Percentiles rank a stretch among this genome's conserved stretches.
Evolutionary conservation across 129 eudicot species (phyloP).

Genomic region (Heracleum sosnowskyi): DNA sequence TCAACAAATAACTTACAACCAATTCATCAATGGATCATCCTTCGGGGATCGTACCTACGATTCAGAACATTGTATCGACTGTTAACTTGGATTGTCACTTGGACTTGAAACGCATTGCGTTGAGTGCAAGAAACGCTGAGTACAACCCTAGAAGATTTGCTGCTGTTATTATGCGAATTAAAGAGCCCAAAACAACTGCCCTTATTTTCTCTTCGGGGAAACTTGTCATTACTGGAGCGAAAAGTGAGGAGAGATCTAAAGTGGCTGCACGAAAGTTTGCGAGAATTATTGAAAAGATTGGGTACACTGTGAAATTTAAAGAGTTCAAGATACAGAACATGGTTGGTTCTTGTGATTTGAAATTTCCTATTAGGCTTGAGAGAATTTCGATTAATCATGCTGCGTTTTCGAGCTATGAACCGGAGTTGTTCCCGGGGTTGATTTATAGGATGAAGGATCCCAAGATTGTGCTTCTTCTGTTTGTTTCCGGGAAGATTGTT

Average conservation of each 20-base stretch:
- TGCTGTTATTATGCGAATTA: slow-evolving; percentile 90
- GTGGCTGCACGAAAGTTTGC: slow-evolving; percentile 89
- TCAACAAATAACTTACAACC: too few relatives aligned
- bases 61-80: background rate
- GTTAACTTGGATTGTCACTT: background rate
- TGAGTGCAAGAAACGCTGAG: background rate
- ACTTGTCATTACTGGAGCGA: slow-evolving; percentile 89
- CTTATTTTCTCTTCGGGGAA: slow-evolving; percentile 86
- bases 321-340: slow-evolving; percentile 89
- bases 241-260: slow-evolving; percentile 85
- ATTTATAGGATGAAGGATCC: slow-evolving; percentile 91
- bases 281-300: slow-evolving; percentile 77
- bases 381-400: slow-evolving; percentile 75
- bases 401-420: slow-evolving; percentile 88
- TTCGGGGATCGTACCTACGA: background rate
- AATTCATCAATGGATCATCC: background rate
- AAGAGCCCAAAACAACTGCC: slow-evolving; percentile 92
- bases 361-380: slow-evolving; percentile 81
- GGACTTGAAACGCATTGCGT: background rate
- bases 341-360: slow-evolving; percentile 87
- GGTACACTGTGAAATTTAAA: slow-evolving; percentile 71
- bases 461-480: slow-evolving; percentile 74
- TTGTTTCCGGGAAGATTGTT: slow-evolving; percentile 87
- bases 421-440: slow-evolving; percentile 84
- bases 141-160: slow-evolving; percentile 44